Percentiles rank a stretch among this genome's conserved stretches.
Evolutionary conservation across 257 asterid species (phyloP).

Genomic region (Primulina tabacum): DNA sequence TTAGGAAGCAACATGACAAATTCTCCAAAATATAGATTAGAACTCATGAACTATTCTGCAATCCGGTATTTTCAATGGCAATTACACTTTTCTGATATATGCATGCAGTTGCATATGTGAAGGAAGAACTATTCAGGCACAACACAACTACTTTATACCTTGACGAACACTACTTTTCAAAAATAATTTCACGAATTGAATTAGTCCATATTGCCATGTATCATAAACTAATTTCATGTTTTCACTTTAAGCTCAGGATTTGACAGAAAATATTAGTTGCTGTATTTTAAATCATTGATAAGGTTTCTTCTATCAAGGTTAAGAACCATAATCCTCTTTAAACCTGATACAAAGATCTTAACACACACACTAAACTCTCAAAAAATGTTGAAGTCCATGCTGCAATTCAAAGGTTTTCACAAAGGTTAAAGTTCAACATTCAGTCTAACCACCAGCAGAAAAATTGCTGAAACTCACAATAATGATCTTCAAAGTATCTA

Average conservation of each 20-base stretch:
- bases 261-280: background rate
- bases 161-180: background rate
- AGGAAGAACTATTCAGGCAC: background rate
- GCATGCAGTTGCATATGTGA: background rate
- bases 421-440: background rate
- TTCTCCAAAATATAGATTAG: background rate
- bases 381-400: background rate
- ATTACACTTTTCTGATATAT: background rate
- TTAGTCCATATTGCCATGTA: background rate
- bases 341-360: background rate
- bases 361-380: background rate
- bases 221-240: background rate
- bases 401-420: background rate
- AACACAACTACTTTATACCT: background rate
- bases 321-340: background rate
- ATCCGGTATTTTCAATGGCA: slow-evolving; percentile 11
- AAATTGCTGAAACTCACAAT: background rate
- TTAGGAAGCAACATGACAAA: background rate
- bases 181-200: background rate
- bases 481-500: background rate
- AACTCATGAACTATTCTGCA: background rate
- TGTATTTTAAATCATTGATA: background rate
- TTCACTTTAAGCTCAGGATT: background rate
- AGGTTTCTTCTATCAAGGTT: background rate
- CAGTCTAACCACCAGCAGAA: background rate